A percentile compares a stretch with the other conserved stretches of the same genome.
These are phyloP conservation scores for Nannochloropsis oceanica DNA, from an alignment of 108 stramenopile species.

Conservation along the genomic window DNA sequence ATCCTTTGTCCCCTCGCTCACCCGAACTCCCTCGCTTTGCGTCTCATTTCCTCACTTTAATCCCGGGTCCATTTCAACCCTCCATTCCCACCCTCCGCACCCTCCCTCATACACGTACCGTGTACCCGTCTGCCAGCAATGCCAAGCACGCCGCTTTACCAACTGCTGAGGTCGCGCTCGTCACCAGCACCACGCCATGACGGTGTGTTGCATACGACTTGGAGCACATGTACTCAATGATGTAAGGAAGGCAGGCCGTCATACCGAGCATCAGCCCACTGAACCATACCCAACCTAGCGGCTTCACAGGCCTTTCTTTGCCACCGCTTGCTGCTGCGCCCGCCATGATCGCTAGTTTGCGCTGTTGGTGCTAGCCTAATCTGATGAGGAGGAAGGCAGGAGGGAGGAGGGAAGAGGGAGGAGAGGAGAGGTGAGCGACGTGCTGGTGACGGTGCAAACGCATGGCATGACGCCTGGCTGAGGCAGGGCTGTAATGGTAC, in stretches of 20 bases:
- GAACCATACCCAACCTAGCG: neutral
- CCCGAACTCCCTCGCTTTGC: too few relatives aligned
- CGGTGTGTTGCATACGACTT: neutral
- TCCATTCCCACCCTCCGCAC: neutral
- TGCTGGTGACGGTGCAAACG: too few relatives aligned
- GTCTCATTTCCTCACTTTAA: too few relatives aligned
- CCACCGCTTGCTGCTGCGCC: neutral
- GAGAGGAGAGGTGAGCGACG: too few relatives aligned
- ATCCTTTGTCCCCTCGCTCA: too few relatives aligned
- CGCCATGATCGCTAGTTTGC: neutral
- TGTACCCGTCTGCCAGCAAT: neutral
- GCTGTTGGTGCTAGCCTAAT: too few relatives aligned
- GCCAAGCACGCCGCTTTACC: neutral
- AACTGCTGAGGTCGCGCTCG: neutral
- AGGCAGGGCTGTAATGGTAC: too few relatives aligned
- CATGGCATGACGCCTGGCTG: too few relatives aligned
- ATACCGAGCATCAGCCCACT: neutral
- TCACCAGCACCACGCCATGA: neutral
- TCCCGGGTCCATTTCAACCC: too few relatives aligned
- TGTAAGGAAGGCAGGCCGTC: neutral
- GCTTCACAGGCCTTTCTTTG: neutral
- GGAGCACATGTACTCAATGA: neutral
- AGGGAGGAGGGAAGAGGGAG: too few relatives aligned
- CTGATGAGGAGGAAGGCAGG: too few relatives aligned
- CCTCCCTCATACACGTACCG: neutral